Percentiles rank a stretch among this genome's conserved stretches.
Conservation (phyloP, 169 alveolate species). For the Eimeria maxima region DNA sequence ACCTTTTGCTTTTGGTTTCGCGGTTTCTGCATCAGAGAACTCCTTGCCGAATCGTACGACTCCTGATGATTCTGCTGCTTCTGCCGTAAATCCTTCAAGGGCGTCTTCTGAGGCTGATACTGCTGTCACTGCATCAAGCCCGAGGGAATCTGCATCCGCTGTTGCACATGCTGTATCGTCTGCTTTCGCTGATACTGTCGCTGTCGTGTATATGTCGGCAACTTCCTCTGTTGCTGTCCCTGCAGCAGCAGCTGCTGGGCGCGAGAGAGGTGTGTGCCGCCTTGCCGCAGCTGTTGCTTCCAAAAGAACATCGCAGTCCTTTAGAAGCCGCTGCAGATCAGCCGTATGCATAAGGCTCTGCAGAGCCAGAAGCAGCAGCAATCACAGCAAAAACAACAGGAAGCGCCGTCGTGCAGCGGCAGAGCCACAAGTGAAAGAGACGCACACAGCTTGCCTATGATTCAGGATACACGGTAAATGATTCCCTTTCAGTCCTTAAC, state of each 20-base stretch:
- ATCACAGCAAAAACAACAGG: background rate
- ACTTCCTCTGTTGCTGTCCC: background rate
- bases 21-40: background rate
- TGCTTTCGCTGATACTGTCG: background rate
- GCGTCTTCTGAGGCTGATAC: background rate
- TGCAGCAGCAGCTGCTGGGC: slow-evolving; percentile 10
- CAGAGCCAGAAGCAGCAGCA: slow-evolving; percentile 25
- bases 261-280: slow-evolving; percentile 42
- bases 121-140: background rate
- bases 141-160: slow-evolving; percentile 12
- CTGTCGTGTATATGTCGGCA: background rate
- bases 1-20: background rate
- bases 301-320: slow-evolving; percentile 70
- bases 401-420: background rate
- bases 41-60: background rate
- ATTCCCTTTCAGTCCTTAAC: background rate
- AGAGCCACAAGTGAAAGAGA: background rate
- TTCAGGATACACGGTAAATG: background rate
- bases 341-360: slow-evolving; percentile 65
- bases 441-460: background rate
- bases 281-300: slow-evolving; percentile 73
- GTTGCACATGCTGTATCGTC: background rate
- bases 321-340: slow-evolving; percentile 48
- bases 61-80: slow-evolving; percentile 29
- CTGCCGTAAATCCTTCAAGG: background rate